Percentiles rank a stretch among this genome's conserved stretches.
Evolutionary conservation across 2,329 filamentous ascomycete species (phyloP).

Genomic region (Cercospora sesami): DNA sequence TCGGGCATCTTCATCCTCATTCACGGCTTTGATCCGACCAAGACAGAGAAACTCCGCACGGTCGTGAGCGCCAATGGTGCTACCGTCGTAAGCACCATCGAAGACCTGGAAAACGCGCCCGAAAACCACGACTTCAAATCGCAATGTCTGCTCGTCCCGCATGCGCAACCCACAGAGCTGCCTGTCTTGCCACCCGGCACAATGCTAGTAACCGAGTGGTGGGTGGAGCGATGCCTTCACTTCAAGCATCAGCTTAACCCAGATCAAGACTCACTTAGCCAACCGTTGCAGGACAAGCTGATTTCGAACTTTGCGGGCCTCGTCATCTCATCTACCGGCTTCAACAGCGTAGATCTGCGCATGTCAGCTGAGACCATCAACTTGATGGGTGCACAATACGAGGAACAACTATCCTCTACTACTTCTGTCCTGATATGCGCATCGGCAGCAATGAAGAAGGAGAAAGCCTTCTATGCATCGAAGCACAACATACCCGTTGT

Average conservation of each 20-base stretch:
- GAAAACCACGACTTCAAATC: constrained; percentile 20
- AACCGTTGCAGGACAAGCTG: constrained; percentile 62
- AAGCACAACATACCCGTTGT: constrained; percentile 81
- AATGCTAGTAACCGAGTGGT: constrained; percentile 78
- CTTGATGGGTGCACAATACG: constrained; percentile 72
- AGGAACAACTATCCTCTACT: constrained; percentile 70
- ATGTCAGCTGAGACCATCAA: constrained; percentile 76
- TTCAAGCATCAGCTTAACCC: constrained; percentile 71
- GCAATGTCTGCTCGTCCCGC: constrained; percentile 38
- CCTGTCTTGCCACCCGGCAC: constrained; percentile 33
- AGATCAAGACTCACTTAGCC: constrained; percentile 68
- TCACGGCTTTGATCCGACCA: constrained; percentile 32
- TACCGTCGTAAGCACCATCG: constrained; percentile 27
- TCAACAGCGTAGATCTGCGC: constrained; percentile 69
- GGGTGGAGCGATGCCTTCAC: constrained; percentile 84
- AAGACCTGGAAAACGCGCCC: constrained; percentile 29
- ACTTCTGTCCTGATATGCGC: constrained; percentile 75
- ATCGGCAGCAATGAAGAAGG: constrained; percentile 54
- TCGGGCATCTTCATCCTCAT: constrained; percentile 34
- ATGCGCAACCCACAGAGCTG: constrained; percentile 29
- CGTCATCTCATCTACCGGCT: constrained; percentile 50
- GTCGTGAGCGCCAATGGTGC: constrained; percentile 37
- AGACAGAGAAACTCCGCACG: constrained; percentile 24
- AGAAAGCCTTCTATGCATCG: constrained; percentile 77
- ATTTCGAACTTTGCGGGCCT: constrained; percentile 65